phyloP scores from a whole-genome alignment of 2,329 filamentous ascomycete genomes.

The Orbilia brochopaga region DNA sequence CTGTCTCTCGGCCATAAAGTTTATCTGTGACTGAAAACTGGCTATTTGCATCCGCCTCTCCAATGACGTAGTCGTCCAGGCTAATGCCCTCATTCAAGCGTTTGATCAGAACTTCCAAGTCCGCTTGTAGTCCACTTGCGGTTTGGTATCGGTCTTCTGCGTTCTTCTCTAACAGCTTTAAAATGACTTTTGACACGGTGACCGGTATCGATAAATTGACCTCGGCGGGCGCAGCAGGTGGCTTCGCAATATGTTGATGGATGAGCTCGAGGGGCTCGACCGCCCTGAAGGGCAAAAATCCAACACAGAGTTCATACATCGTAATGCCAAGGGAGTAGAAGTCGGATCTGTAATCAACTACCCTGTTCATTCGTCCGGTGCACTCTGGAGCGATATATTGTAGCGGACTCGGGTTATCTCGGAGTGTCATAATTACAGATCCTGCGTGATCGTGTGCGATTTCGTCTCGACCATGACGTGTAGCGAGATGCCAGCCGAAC shows the following conservation, averaged over 20 bases:
- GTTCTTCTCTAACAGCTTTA: constrained; percentile 55
- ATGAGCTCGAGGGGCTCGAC: constrained; percentile 54
- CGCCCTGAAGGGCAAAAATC: constrained; percentile 55
- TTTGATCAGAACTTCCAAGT: constrained; percentile 53
- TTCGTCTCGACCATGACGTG: constrained; percentile 55
- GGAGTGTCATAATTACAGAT: constrained; percentile 52
- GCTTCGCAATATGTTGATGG: constrained; percentile 55
- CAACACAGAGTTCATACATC: constrained; percentile 55
- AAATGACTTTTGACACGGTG: constrained; percentile 53
- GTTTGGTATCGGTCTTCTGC: constrained; percentile 55
- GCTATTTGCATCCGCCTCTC: constrained; percentile 54
- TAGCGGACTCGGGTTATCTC: constrained; percentile 54
- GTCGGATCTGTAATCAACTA: constrained; percentile 55
- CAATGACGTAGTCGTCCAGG: constrained; percentile 53
- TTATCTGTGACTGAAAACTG: constrained; percentile 54
- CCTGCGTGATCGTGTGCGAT: constrained; percentile 50
- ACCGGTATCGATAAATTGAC: constrained; percentile 54
- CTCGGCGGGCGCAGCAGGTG: constrained; percentile 53
- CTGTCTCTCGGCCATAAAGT: constrained; percentile 54
- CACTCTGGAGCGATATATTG: constrained; percentile 56
- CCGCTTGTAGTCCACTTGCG: constrained; percentile 54
- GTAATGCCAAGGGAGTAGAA: constrained; percentile 55
- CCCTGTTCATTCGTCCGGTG: constrained; percentile 55
- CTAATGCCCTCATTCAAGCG: constrained; percentile 51
- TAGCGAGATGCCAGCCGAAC: constrained; percentile 55